A percentile compares a stretch with the other conserved stretches of the same genome.
These are phyloP conservation scores for Penicillium hordei DNA, from an alignment of 2,329 filamentous ascomycete species.

Conservation along the genomic window DNA sequence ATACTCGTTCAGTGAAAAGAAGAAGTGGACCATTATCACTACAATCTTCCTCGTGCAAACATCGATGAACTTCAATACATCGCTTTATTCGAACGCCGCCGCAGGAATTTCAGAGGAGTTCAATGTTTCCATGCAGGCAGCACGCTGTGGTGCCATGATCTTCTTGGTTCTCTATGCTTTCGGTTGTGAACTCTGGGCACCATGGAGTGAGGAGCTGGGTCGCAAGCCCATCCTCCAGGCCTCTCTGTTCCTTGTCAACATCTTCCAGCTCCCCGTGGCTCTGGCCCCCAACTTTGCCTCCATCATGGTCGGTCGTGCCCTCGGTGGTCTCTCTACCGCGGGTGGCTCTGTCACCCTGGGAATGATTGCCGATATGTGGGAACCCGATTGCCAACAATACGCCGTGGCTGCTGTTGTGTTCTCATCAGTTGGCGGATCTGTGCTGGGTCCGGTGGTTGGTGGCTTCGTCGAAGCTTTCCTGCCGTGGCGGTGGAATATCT, in stretches of 20 bases:
- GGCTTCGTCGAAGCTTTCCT: slow-evolving; percentile 70
- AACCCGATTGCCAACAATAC: slow-evolving; percentile 69
- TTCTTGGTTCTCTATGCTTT: slow-evolving; percentile 81
- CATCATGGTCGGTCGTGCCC: slow-evolving; percentile 67
- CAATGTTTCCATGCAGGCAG: slow-evolving; percentile 65
- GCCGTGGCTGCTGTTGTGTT: slow-evolving; percentile 76
- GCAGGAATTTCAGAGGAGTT: slow-evolving; percentile 67
- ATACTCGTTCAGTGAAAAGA: slow-evolving; percentile 59
- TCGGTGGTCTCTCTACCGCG: slow-evolving; percentile 69
- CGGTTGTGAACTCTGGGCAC: slow-evolving; percentile 84
- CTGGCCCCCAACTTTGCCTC: slow-evolving; percentile 71
- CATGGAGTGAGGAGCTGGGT: slow-evolving; percentile 81
- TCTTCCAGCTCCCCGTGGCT: slow-evolving; percentile 72
- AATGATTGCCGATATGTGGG: slow-evolving; percentile 74
- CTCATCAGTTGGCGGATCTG: slow-evolving; percentile 74
- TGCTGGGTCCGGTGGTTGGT: slow-evolving; percentile 75
- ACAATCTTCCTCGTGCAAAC: slow-evolving; percentile 72
- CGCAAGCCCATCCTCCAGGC: slow-evolving; percentile 73
- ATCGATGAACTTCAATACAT: slow-evolving; percentile 79
- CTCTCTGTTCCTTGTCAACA: slow-evolving; percentile 72
- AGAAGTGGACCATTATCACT: slow-evolving; percentile 72
- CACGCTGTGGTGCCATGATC: slow-evolving; percentile 71
- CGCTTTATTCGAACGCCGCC: slow-evolving; percentile 69
- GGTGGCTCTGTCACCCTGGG: slow-evolving; percentile 72
- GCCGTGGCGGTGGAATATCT: slow-evolving; percentile 74